Evolutionary conservation across 345 rosid species (phyloP), one percentile per base, ranked within the genome.

Genomic region (Pistacia integerrima): DNA sequence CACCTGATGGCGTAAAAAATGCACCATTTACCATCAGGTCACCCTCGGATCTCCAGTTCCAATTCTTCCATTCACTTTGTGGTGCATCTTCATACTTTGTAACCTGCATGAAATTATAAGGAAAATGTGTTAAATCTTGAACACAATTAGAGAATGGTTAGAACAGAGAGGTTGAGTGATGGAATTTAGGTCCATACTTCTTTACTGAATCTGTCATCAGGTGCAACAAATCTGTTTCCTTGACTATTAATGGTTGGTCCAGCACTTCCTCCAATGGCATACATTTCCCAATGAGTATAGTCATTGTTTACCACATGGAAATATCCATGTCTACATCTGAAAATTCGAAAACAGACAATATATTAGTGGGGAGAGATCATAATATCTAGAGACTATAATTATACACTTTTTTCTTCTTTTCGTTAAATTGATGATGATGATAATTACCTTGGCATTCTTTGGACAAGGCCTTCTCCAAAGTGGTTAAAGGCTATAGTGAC

Each of bases 271-370:
- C 97, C 97, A 76, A 92, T 88, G 14, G 97, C 97, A 74, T 92
- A 91, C 95, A 91, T 92, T 79, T 92, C 91, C 97, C 97, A 92
- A 73, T 92, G 97, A 57, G 91, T 89, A 67, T 92, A 92, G 88
- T 92, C 94, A 78, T 92, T 92, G 90, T 92, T 91, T 82, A 92
- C 97, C 88, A 91, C 97, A 79, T 92, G 97, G 83, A 92, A 92
- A 62, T 92, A 92, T 74, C 97, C 97, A 80, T 77, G 90, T 76
- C 97, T 81, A 70, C 95, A 92, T 74, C 97, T 92, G 86, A 74
- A 79, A 69, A 62, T 8, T 73, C 35, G 48, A 28, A 69, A 9
- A 35, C 28, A 57, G 17, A 63, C 10, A 5, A 10, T 28, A 28
- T 22, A 67, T 10, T 48, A 52, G 35, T 28, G 25, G 35, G 55